Percentiles rank a stretch among this genome's conserved stretches.
phyloP scores from a whole-genome alignment of 73 alveolate species.

The Paramecium octaurelia region DNA sequence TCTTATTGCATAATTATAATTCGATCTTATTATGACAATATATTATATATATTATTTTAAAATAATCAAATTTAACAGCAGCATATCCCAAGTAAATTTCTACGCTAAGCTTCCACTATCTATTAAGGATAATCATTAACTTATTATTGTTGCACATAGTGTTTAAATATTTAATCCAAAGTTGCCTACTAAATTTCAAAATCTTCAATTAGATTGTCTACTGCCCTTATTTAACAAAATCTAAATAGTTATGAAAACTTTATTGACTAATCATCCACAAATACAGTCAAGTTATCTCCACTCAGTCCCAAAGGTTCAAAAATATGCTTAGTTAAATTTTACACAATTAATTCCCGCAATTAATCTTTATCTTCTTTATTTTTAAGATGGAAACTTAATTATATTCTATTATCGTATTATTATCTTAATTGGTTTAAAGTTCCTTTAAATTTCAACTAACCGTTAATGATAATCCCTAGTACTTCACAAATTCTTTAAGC shows the following conservation, averaged over 20 bases:
- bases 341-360: background rate
- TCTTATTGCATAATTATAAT: background rate
- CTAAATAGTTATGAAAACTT: background rate
- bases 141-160: background rate
- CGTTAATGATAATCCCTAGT: constrained; percentile 80
- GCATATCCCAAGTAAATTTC: background rate
- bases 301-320: background rate
- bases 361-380: background rate
- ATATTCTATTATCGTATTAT: background rate
- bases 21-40: too few species aligned
- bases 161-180: background rate
- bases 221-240: background rate
- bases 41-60: background rate
- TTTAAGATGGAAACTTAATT: background rate
- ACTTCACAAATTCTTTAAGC: constrained; percentile 90
- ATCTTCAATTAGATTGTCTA: background rate
- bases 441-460: constrained; percentile 50
- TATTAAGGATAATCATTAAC: background rate
- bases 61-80: background rate
- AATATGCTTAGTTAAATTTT: background rate
- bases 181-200: background rate
- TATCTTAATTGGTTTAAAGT: background rate
- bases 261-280: background rate
- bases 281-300: background rate
- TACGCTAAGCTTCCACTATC: background rate